A percentile compares a stretch with the other conserved stretches of the same genome.
phyloP scores from a whole-genome alignment of 1,284 basidiomycete genomes.

The Xerocomus amazonicus region DNA sequence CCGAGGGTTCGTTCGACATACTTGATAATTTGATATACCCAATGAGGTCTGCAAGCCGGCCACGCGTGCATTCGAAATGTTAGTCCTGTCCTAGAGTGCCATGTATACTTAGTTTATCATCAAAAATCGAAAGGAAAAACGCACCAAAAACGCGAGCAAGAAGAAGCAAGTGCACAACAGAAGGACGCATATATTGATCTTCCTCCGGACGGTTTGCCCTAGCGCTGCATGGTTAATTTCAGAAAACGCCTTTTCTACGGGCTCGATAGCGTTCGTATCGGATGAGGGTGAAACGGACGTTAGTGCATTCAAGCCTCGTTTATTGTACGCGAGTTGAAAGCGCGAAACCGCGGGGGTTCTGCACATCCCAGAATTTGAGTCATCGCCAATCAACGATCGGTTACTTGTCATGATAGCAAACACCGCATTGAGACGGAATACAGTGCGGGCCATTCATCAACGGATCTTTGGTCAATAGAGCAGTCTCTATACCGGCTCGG shows the following conservation, averaged over 20 bases:
- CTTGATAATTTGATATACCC: conserved; percentile 47
- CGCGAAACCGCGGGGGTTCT: background rate
- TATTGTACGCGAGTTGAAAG: background rate
- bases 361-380: background rate
- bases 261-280: conserved; percentile 1
- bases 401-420: background rate
- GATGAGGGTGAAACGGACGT: background rate
- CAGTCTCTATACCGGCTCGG: no score
- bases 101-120: background rate
- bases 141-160: conserved; percentile 45
- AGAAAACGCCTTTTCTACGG: conserved; percentile 1
- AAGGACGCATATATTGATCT: conserved; percentile 44
- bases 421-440: background rate
- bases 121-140: conserved; percentile 11
- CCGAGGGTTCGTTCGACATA: conserved; percentile 1
- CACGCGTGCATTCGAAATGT: conserved; percentile 39
- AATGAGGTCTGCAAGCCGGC: conserved; percentile 55
- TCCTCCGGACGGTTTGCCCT: conserved; percentile 40
- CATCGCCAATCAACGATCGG: background rate
- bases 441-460: background rate
- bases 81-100: background rate
- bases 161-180: conserved; percentile 49
- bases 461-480: background rate
- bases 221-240: conserved; percentile 13
- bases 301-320: background rate